Conservation (phyloP, 2,329 filamentous ascomycete species). For the Lachnellula subtilissima region DNA sequence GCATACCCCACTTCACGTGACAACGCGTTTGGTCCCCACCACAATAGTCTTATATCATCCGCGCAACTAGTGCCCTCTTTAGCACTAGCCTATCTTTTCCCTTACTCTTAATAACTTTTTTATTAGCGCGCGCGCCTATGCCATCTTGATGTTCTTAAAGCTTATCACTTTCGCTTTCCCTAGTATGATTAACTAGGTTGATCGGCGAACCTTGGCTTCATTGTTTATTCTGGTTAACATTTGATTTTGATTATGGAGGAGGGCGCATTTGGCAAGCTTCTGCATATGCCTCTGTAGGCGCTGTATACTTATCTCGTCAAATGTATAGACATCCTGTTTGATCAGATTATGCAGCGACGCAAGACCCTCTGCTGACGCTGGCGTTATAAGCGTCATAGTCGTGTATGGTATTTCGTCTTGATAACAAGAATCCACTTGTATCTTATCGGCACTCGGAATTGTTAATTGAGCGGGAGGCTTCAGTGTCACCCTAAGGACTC, state of each 20-base stretch:
- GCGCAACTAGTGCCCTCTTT: too few species aligned
- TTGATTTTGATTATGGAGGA: slow-evolving; percentile 26
- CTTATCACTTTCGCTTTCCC: slow-evolving; percentile 18
- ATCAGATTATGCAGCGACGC: slow-evolving; percentile 15
- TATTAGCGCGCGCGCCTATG: slow-evolving; percentile 7
- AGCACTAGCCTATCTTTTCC: not conserved
- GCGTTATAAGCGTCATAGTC: not conserved
- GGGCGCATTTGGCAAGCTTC: slow-evolving; percentile 21
- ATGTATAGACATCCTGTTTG: slow-evolving; percentile 13
- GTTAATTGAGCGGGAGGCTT: not conserved
- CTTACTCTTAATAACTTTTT: slow-evolving; percentile 12
- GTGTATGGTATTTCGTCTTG: slow-evolving; percentile 2
- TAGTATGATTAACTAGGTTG: slow-evolving; percentile 4
- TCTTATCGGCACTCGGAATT: not conserved
- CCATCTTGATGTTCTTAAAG: slow-evolving; percentile 30
- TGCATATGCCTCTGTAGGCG: slow-evolving; percentile 18
- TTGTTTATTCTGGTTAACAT: slow-evolving; percentile 11
- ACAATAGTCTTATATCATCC: too few species aligned
- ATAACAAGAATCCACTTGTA: not conserved
- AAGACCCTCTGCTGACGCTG: slow-evolving; percentile 1
- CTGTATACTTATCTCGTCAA: slow-evolving; percentile 12
- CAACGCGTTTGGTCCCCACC: too few species aligned
- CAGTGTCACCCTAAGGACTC: not conserved
- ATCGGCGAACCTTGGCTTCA: slow-evolving; percentile 10
- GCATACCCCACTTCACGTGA: too few species aligned